Percentiles rank a stretch among this genome's conserved stretches.
Evolutionary conservation across 805 yeast genomes (phyloP).

Genomic region (Spathaspora sp.): DNA sequence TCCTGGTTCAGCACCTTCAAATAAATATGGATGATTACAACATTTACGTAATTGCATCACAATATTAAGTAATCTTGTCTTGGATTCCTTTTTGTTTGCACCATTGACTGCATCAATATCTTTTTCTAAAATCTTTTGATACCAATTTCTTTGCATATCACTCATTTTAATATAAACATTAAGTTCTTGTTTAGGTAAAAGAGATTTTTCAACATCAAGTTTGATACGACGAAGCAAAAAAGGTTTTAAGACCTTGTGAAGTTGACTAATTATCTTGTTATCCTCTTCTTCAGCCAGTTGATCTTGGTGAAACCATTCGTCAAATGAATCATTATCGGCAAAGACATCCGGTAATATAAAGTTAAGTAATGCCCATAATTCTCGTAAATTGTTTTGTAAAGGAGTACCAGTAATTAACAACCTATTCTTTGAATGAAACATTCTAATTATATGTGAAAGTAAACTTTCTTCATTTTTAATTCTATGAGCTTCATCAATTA

Average conservation of each 20-base stretch:
- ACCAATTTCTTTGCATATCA: slow-evolving; percentile 77
- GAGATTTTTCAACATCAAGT: slow-evolving; percentile 75
- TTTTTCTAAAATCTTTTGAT: slow-evolving; percentile 69
- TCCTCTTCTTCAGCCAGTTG: slow-evolving; percentile 23
- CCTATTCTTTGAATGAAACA: slow-evolving; percentile 68
- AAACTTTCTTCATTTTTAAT: slow-evolving; percentile 73
- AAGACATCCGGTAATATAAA: slow-evolving; percentile 77
- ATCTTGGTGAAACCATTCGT: slow-evolving; percentile 57
- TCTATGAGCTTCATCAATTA: slow-evolving; percentile 82
- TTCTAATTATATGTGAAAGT: slow-evolving; percentile 69
- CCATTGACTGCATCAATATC: slow-evolving; percentile 85
- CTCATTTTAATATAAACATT: slow-evolving; percentile 74
- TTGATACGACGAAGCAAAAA: slow-evolving; percentile 74
- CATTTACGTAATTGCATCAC: slow-evolving; percentile 85
- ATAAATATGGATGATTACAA: slow-evolving; percentile 80
- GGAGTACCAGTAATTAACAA: slow-evolving; percentile 81
- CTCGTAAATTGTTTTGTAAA: slow-evolving; percentile 73
- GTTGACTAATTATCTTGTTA: slow-evolving; percentile 57
- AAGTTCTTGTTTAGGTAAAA: slow-evolving; percentile 71
- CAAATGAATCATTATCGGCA: slow-evolving; percentile 69
- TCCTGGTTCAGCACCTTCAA: slow-evolving; percentile 88
- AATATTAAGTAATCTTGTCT: slow-evolving; percentile 71
- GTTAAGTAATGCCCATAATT: slow-evolving; percentile 76
- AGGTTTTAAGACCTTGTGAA: slow-evolving; percentile 74
- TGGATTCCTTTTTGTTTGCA: slow-evolving; percentile 68